These are phyloP conservation scores for Paracorniculantispora psalliotae DNA, from an alignment of 2,329 filamentous ascomycete species.

Conservation along the genomic window DNA sequence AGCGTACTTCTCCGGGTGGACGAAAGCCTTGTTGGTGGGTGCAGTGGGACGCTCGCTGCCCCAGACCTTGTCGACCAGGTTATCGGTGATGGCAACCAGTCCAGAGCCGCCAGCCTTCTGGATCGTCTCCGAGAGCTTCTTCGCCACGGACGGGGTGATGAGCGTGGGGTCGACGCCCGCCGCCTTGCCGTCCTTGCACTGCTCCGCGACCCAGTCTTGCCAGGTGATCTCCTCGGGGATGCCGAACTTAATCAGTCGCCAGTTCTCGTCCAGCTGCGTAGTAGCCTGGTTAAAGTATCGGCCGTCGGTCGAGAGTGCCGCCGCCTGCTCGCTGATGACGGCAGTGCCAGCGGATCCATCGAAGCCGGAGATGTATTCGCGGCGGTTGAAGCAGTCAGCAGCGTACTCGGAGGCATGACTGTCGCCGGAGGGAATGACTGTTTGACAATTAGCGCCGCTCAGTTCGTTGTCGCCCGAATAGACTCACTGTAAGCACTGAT, in stretches of 20 bases:
- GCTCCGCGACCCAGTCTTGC: constrained; percentile 91
- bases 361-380: constrained; percentile 90
- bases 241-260: constrained; percentile 87
- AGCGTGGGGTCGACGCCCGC: constrained; percentile 90
- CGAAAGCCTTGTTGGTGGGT: constrained; percentile 69
- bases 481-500: constrained; percentile 84
- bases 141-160: constrained; percentile 59
- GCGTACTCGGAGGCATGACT: constrained; percentile 98
- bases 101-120: constrained; percentile 78
- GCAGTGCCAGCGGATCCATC: constrained; percentile 92
- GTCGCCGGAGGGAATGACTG: constrained; percentile 95
- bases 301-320: constrained; percentile 88
- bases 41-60: constrained; percentile 64
- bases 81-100: constrained; percentile 69
- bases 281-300: constrained; percentile 96
- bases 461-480: constrained; percentile 1
- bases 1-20: constrained; percentile 67
- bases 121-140: constrained; percentile 78
- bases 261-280: constrained; percentile 87
- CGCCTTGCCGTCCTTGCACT: constrained; percentile 78
- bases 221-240: constrained; percentile 92
- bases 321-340: constrained; percentile 79
- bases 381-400: constrained; percentile 85
- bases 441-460: constrained; percentile 13
- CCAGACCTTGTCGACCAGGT: constrained; percentile 92